Percentiles rank a stretch among this genome's conserved stretches.
These are phyloP conservation scores for Pichia phayaonensis DNA, from an alignment of 805 yeast species.

Conservation along the genomic window DNA sequence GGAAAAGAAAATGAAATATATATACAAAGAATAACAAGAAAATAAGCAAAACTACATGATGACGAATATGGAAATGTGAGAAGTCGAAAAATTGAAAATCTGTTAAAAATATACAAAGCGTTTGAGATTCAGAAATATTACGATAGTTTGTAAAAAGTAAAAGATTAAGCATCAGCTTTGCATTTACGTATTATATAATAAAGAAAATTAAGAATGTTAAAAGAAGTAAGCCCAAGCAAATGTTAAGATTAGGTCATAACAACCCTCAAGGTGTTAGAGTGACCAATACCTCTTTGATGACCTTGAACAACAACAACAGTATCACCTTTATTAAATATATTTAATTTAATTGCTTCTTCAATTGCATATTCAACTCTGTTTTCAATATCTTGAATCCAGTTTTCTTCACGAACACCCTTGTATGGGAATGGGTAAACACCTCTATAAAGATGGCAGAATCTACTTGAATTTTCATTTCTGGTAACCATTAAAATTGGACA, in stretches of 20 bases:
- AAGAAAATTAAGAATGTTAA: background rate
- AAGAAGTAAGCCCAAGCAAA: background rate
- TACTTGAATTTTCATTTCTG: slow-evolving; percentile 87
- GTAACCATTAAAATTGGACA: slow-evolving; percentile 98
- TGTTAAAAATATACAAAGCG: too few relatives aligned
- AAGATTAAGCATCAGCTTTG: background rate
- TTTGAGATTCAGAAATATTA: too few relatives aligned
- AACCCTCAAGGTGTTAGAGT: slow-evolving; percentile 96
- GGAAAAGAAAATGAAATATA: background rate
- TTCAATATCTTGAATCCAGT: slow-evolving; percentile 97
- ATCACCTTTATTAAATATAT: slow-evolving; percentile 82
- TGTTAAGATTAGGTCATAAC: slow-evolving; percentile 8
- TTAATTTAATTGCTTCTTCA: slow-evolving; percentile 78
- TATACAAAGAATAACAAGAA: background rate
- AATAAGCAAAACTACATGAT: too few relatives aligned
- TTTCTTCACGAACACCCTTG: slow-evolving; percentile 52
- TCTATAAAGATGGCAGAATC: slow-evolving; percentile 93
- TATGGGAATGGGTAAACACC: slow-evolving; percentile 98
- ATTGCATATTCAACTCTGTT: slow-evolving; percentile 90
- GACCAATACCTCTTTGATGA: slow-evolving; percentile 97
- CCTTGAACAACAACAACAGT: slow-evolving; percentile 94
- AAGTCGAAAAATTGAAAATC: background rate
- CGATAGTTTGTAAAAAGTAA: background rate
- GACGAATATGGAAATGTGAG: background rate
- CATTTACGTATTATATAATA: background rate